phyloP scores from a whole-genome alignment of 768 basidiomycete genomes.

The Tricholoma furcatifolium region DNA sequence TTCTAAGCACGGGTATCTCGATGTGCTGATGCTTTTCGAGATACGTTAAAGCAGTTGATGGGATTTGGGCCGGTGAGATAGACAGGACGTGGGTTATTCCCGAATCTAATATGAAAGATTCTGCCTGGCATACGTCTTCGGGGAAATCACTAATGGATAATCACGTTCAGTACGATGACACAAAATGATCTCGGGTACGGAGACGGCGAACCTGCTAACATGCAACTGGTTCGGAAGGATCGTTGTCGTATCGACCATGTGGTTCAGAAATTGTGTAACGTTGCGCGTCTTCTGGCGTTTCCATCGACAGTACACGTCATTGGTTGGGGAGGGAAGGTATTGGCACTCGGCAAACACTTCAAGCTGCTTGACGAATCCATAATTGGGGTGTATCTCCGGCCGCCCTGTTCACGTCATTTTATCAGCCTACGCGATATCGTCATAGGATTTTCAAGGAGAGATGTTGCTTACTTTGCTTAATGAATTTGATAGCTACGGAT shows the following conservation, averaged over 20 bases:
- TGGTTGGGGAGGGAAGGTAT: constrained; percentile 40
- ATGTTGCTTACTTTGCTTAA: constrained; percentile 47
- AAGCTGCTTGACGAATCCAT: constrained; percentile 60
- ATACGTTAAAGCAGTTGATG: constrained; percentile 26
- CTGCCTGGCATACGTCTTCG: constrained; percentile 45
- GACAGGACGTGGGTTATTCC: constrained; percentile 56
- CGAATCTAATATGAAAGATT: constrained; percentile 48
- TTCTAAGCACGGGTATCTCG: too few relatives aligned
- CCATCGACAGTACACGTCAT: constrained; percentile 55
- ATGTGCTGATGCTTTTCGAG: constrained; percentile 41
- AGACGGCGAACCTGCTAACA: too few relatives aligned
- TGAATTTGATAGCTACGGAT: too few relatives aligned
- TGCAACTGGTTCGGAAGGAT: too few relatives aligned
- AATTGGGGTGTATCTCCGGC: constrained; percentile 43
- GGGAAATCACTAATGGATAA: constrained; percentile 51
- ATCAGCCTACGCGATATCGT: too few relatives aligned
- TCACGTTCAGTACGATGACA: background rate
- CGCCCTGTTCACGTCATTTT: constrained; percentile 26
- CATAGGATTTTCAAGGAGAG: constrained; percentile 4
- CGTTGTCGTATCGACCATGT: too few relatives aligned
- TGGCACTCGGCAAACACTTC: constrained; percentile 51
- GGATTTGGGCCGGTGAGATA: constrained; percentile 49
- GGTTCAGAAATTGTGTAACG: constrained; percentile 50
- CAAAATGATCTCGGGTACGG: background rate
- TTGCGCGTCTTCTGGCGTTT: constrained; percentile 53